Base-by-base conservation (phyloP, 2,329 filamentous ascomycete species). In the Paraphoma sp. region DNA sequence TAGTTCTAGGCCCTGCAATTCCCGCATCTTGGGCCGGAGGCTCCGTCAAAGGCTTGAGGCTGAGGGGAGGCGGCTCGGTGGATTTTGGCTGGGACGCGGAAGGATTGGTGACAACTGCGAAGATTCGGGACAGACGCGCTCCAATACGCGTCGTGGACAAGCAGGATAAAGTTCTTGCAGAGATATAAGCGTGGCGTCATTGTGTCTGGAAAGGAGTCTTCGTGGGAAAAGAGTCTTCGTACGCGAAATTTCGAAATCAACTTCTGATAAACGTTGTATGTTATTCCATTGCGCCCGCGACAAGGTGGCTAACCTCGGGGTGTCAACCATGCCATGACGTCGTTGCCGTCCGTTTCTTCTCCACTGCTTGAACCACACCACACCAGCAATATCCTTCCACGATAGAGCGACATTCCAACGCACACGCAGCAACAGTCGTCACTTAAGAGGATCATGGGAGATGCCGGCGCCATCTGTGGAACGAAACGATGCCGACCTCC, bases 1-100 rank as follows among this genome's bases (percentile, higher is more conserved):
- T 83, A 6, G 74, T 82, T 0, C 43, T 84, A 4, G 82, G 81
- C 0, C 81, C 81, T 1, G 81, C 82, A 0, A 82, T 84, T 33
- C 82, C 82, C 1, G 54, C 60, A 43, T 62, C 62, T 0, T 84
- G 82, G 81, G 78, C 65, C 4, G 70, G 71, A 2, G 82, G 82
- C 0, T 77, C 64, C n/a, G 80, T 84, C 1, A 71, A 63, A 33
- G 81, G 81, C 0, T 61, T 84, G 55, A 70, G 76, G 41, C 51
- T 84, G 10, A 76, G 82, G 17, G 81, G 81, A 0, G 81, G 81
- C 1, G 74, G 76, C 0, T 62, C 62, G 1, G 73, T 83, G 0
- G 76, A 79, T 52, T 83, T 84, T 63, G 62, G 47, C 3, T 83
- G 81, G 81, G 68, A 80, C 59, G 66, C 58, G 0, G 45, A 74